phyloP scores from a whole-genome alignment of 768 basidiomycete species.

The Leccinum fibrillosum region DNA sequence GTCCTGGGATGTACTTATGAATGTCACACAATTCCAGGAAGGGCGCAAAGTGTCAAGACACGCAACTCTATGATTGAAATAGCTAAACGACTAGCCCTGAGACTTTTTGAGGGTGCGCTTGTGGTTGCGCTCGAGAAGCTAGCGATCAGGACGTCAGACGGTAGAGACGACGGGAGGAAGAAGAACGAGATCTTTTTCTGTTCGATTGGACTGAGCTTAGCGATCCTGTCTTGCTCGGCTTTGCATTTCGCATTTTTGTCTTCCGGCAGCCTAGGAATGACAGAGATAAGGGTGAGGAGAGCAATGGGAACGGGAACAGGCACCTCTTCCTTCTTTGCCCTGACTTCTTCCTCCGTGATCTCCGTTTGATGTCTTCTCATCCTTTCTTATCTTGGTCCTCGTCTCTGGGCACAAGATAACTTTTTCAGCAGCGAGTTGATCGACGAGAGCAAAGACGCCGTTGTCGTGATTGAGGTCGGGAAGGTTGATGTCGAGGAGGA shows the following conservation, averaged over 20 bases:
- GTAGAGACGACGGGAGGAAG: neutral
- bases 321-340: constrained; percentile 66
- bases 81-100: constrained; percentile 40
- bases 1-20: neutral
- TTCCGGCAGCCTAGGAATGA: constrained; percentile 42
- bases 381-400: constrained; percentile 50
- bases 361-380: constrained; percentile 67
- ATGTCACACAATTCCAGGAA: constrained; percentile 14
- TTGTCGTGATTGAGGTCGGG: constrained; percentile 48
- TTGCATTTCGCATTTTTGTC: constrained; percentile 71
- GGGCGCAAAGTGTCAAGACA: neutral
- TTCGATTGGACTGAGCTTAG: constrained; percentile 72
- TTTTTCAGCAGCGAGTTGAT: constrained; percentile 49
- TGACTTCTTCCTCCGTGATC: constrained; percentile 58
- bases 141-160: constrained; percentile 2
- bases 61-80: constrained; percentile 13
- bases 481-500: constrained; percentile 63
- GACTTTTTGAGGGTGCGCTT: constrained; percentile 68
- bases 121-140: constrained; percentile 74
- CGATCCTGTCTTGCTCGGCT: constrained; percentile 69
- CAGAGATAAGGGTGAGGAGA: neutral
- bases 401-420: constrained; percentile 78
- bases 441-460: constrained; percentile 72
- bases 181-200: constrained; percentile 68
- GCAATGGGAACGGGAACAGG: constrained; percentile 9